Evolutionary conservation across 2,329 filamentous ascomycete genomes (phyloP).

Genomic region (Cordyceps tenuipes): DNA sequence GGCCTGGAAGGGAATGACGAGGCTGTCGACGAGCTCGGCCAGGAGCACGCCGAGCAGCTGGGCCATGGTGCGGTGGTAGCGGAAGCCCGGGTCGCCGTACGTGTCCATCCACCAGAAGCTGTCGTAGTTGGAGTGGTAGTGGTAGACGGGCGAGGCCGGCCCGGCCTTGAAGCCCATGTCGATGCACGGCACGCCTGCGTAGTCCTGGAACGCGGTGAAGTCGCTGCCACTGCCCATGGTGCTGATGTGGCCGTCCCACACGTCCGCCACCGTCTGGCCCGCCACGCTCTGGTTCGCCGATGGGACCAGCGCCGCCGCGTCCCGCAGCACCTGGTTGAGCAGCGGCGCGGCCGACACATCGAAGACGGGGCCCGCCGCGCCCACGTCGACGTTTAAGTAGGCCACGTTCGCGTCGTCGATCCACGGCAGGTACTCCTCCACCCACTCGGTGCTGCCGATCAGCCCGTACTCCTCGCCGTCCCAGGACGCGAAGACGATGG

Average conservation of each 20-base stretch:
- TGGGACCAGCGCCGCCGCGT: slow-evolving; percentile 53
- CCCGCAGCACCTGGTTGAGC: slow-evolving; percentile 63
- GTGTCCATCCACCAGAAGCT: slow-evolving; percentile 82
- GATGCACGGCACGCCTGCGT: slow-evolving; percentile 56
- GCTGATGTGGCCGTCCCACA: slow-evolving; percentile 53
- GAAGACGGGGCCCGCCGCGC: slow-evolving; percentile 58
- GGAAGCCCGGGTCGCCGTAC: slow-evolving; percentile 62
- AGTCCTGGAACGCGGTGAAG: slow-evolving; percentile 68
- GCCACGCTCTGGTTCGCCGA: slow-evolving; percentile 70
- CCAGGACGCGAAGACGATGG: slow-evolving; percentile 83
- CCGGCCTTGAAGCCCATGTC: slow-evolving; percentile 50
- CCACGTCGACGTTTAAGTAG: slow-evolving; percentile 81
- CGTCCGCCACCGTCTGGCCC: slow-evolving; percentile 61
- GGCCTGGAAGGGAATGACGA: slow-evolving; percentile 56
- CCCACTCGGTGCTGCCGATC: slow-evolving; percentile 84
- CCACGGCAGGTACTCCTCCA: slow-evolving; percentile 83
- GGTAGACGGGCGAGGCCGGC: slow-evolving; percentile 50
- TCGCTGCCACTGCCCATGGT: slow-evolving; percentile 68
- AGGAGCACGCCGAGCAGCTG: slow-evolving; percentile 56
- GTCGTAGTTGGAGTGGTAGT: slow-evolving; percentile 90
- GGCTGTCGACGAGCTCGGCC: slow-evolving; percentile 51
- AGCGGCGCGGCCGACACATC: slow-evolving; percentile 61
- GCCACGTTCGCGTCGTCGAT: slow-evolving; percentile 64
- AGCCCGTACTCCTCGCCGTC: slow-evolving; percentile 81
- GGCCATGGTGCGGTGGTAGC: slow-evolving; percentile 59